These are phyloP conservation scores for Starmerella ratchasimensis DNA, from an alignment of 805 yeast species.

Conservation along the genomic window DNA sequence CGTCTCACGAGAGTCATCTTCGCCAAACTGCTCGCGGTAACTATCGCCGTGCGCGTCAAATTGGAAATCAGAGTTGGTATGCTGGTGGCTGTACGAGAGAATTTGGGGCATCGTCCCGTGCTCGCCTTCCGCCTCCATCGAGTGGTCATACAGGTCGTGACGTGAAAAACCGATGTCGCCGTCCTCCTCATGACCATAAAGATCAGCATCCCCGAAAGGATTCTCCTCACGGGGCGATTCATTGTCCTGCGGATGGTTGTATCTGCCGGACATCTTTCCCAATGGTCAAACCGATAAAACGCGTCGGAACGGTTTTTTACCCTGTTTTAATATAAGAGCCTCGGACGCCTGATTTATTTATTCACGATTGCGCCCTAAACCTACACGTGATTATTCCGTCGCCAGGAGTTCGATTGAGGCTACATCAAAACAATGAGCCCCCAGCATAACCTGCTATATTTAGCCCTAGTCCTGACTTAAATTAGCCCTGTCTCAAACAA, in stretches of 20 bases:
- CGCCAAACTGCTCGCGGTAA: constrained; percentile 8
- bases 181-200: constrained; percentile 14
- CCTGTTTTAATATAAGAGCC: not conserved
- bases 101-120: constrained; percentile 12
- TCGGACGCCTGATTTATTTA: not conserved
- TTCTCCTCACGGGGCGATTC: constrained; percentile 7
- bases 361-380: too few species aligned
- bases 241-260: constrained; percentile 9
- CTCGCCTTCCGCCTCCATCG: constrained; percentile 7
- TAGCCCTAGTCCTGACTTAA: too few species aligned
- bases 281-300: too few species aligned
- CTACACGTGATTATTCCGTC: too few species aligned
- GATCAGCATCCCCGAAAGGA: constrained; percentile 13
- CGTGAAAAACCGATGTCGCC: constrained; percentile 16
- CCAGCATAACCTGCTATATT: too few species aligned
- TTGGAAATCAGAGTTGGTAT: constrained; percentile 17
- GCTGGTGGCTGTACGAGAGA: constrained; percentile 17
- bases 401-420: too few species aligned
- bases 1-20: constrained; percentile 15
- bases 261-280: constrained; percentile 9
- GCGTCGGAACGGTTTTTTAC: too few species aligned
- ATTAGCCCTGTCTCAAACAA: too few species aligned
- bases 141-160: constrained; percentile 2
- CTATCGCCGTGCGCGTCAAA: constrained; percentile 4
- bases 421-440: too few species aligned